A percentile compares a stretch with the other conserved stretches of the same genome.
Evolutionary conservation across 371 early-diverging fungal genomes (phyloP).

Genomic region (Actinomortierella ambigua): DNA sequence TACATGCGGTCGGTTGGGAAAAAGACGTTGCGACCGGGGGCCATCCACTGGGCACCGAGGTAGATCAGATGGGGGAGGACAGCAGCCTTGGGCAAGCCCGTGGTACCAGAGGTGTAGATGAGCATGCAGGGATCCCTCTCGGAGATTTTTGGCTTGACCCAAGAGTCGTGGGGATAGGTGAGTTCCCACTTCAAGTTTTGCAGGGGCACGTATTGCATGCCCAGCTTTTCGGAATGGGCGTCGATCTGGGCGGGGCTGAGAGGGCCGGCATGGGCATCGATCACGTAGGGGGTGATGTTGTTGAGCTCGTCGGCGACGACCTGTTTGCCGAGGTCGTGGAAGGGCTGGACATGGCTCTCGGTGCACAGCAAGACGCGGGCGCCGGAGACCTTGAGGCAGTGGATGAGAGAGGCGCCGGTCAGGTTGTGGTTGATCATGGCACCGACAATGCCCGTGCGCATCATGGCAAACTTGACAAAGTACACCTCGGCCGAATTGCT

Average conservation of each 20-base stretch:
- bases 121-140: constrained; percentile 42
- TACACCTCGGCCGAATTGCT: no score
- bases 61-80: constrained; percentile 2
- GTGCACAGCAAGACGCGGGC: constrained; percentile 27
- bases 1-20: background rate
- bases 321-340: no score
- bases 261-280: no score
- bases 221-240: no score
- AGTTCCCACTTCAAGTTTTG: no score
- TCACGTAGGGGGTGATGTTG: no score
- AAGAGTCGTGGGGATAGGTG: no score
- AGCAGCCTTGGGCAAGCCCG: constrained; percentile 60
- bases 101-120: constrained; percentile 90
- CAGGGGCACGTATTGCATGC: no score
- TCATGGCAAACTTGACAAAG: constrained; percentile 26
- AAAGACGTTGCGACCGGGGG: background rate
- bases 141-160: no score
- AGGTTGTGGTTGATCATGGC: constrained; percentile 47
- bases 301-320: no score
- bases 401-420: constrained; percentile 35
- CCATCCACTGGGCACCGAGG: background rate
- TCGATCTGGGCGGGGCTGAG: no score
- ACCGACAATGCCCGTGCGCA: constrained; percentile 46
- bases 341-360: no score
- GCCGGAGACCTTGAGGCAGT: constrained; percentile 43